phyloP scores from a whole-genome alignment of 176 grass and related monocot species.

The Triticum turgidum region DNA sequence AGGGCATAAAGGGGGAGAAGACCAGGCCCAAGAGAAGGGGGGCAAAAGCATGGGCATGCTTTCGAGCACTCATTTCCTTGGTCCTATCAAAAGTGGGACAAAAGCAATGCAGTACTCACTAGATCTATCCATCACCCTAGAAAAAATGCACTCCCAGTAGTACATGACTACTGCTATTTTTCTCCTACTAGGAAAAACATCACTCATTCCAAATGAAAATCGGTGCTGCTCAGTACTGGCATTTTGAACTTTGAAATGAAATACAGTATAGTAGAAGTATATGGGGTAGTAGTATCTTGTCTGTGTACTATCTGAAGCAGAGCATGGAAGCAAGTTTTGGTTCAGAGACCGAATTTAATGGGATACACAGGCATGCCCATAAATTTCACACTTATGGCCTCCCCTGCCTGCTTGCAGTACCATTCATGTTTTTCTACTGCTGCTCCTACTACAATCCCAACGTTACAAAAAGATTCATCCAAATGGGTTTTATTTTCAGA shows the following conservation, averaged over 20 bases:
- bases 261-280: neutral
- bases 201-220: neutral
- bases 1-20: neutral
- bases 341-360: slow-evolving; percentile 38
- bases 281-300: neutral
- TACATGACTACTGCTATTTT: neutral
- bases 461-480: neutral
- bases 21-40: slow-evolving; percentile 28
- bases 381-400: slow-evolving; percentile 54
- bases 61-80: slow-evolving; percentile 39
- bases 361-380: slow-evolving; percentile 14
- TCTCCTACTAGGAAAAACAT: neutral
- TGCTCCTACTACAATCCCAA: neutral
- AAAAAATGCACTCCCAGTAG: neutral
- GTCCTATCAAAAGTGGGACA: slow-evolving; percentile 58
- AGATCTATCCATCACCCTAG: slow-evolving; percentile 35
- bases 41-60: slow-evolving; percentile 45
- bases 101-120: slow-evolving; percentile 25
- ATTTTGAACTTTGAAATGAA: slow-evolving; percentile 1
- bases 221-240: no score
- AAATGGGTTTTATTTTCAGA: slow-evolving; percentile 13
- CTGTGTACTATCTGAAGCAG: neutral
- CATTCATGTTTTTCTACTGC: no score
- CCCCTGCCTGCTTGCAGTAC: slow-evolving; percentile 14
- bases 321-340: neutral